Evolutionary conservation across 1,284 basidiomycete genomes (phyloP).

Genomic region (Heterobasidion irregulare): DNA sequence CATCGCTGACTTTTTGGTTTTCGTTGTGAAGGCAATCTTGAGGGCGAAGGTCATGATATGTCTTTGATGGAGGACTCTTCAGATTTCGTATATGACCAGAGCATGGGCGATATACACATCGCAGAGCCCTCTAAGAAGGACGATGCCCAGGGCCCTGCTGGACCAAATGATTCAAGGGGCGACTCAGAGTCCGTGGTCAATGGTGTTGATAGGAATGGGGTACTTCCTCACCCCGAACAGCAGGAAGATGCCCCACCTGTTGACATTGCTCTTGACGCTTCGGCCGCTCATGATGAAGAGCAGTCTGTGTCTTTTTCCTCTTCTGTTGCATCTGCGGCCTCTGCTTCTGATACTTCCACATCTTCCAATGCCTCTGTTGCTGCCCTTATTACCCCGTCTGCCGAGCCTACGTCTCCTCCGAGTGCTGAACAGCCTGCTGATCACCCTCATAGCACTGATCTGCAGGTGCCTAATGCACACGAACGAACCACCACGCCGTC

Average conservation of each 20-base stretch:
- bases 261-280: constrained; percentile 2
- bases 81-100: constrained; percentile 9
- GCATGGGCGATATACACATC: constrained; percentile 10
- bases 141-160: constrained; percentile 6
- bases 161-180: constrained; percentile 4
- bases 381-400: constrained; percentile 31
- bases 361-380: constrained; percentile 14
- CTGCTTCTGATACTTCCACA: constrained; percentile 8
- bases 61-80: constrained; percentile 9
- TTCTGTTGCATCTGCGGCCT: constrained; percentile 9
- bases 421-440: constrained; percentile 37
- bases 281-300: constrained; percentile 7
- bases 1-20: constrained; percentile 44
- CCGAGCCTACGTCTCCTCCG: constrained; percentile 30
- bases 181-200: constrained; percentile 4
- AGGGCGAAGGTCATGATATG: constrained; percentile 11
- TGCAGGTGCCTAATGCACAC: constrained; percentile 12
- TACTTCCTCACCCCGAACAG: constrained; percentile 12
- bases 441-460: constrained; percentile 21
- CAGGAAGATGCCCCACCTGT: constrained; percentile 3
- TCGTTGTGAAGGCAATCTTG: constrained; percentile 40
- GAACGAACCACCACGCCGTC: constrained; percentile 1
- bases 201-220: constrained; percentile 1
- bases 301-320: constrained; percentile 9
- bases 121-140: constrained; percentile 11